phyloP scores from a whole-genome alignment of 257 asterid genomes.

The Haberlea rhodopensis region DNA sequence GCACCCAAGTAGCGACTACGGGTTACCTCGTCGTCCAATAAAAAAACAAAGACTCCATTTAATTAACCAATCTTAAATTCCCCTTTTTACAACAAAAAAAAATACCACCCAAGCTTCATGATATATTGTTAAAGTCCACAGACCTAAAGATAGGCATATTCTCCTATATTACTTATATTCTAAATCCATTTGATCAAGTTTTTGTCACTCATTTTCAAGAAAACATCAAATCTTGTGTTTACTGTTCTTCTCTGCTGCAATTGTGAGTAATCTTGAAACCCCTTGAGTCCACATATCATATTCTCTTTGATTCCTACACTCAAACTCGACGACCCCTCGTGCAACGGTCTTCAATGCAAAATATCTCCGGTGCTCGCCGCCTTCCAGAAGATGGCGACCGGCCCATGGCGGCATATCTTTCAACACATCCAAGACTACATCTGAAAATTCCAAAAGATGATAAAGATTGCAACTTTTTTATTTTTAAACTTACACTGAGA shows the following conservation, averaged over 20 bases:
- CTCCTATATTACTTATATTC: slow-evolving; percentile 20
- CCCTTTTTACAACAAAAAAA: slow-evolving; percentile 34
- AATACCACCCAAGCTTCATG: slow-evolving; percentile 41
- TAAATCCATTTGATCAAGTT: slow-evolving; percentile 2
- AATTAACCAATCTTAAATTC: slow-evolving; percentile 21
- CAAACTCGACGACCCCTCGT: slow-evolving; percentile 86
- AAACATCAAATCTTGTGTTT: slow-evolving; percentile 45
- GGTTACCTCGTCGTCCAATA: too few species aligned
- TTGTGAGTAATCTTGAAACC: slow-evolving; percentile 68
- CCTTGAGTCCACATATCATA: slow-evolving; percentile 96
- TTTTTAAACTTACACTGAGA: slow-evolving; percentile 23
- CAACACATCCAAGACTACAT: slow-evolving; percentile 72
- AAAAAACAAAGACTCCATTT: slow-evolving; percentile 38
- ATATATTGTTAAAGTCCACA: slow-evolving; percentile 34
- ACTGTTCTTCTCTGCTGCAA: slow-evolving; percentile 72
- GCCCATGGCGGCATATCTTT: slow-evolving; percentile 93
- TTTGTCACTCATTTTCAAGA: neutral
- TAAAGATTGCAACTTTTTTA: slow-evolving; percentile 34
- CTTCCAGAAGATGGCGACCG: slow-evolving; percentile 90
- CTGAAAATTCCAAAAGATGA: slow-evolving; percentile 42
- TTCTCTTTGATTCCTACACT: slow-evolving; percentile 78
- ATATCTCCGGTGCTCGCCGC: slow-evolving; percentile 72
- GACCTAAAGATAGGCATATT: slow-evolving; percentile 19
- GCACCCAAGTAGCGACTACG: too few species aligned
- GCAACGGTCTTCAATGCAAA: slow-evolving; percentile 72